Evolutionary conservation across 768 basidiomycete species (phyloP).

Genomic region (Russula sp.): DNA sequence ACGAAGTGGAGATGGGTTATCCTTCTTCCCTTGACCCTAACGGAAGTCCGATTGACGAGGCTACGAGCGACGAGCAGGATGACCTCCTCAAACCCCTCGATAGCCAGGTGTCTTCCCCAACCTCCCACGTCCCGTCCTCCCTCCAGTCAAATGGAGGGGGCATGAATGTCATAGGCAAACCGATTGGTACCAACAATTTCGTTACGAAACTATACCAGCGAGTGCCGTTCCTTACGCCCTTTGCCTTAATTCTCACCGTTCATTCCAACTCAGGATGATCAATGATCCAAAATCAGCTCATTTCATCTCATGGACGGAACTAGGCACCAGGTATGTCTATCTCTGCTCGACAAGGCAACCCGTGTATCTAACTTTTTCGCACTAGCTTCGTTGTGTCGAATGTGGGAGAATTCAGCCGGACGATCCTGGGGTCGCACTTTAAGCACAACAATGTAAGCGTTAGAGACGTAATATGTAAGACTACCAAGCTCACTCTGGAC

Average conservation of each 20-base stretch:
- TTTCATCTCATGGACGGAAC: constrained; percentile 81
- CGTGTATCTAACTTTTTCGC: background rate
- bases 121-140: constrained; percentile 18
- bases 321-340: constrained; percentile 55
- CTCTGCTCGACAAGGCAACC: background rate
- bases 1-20: constrained; percentile 56
- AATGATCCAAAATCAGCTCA: constrained; percentile 74
- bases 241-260: background rate
- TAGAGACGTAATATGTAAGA: background rate
- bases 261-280: constrained; percentile 61
- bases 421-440: constrained; percentile 81
- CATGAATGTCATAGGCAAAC: constrained; percentile 64
- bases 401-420: constrained; percentile 81
- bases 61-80: constrained; percentile 39
- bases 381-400: constrained; percentile 77
- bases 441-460: constrained; percentile 80
- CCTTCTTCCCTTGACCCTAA: constrained; percentile 46
- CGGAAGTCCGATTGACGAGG: constrained; percentile 45
- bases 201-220: constrained; percentile 86
- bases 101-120: constrained; percentile 27
- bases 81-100: constrained; percentile 39
- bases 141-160: constrained; percentile 32
- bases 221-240: constrained; percentile 35
- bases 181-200: constrained; percentile 73
- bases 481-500: background rate